Evolutionary conservation across 768 basidiomycete species (phyloP).

Genomic region (Lactarius evosmus): DNA sequence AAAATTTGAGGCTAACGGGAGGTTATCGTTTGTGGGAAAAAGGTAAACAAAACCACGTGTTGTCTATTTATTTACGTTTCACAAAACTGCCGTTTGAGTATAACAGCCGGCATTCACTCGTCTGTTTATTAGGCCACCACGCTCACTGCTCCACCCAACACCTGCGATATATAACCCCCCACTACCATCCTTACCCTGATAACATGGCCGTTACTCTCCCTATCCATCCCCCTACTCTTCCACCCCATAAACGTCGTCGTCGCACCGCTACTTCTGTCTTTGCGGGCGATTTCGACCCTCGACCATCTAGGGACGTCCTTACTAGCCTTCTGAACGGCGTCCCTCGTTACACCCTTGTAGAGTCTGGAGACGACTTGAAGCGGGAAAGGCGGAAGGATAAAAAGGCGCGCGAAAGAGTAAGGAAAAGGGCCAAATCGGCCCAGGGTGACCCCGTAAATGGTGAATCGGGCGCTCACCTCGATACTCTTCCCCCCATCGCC

Average conservation of each 20-base stretch:
- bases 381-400: conserved; percentile 53
- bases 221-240: conserved; percentile 23
- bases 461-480: conserved; percentile 27
- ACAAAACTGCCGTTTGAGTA: conserved; percentile 22
- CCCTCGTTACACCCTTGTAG: conserved; percentile 57
- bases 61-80: conserved; percentile 25
- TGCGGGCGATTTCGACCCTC: conserved; percentile 69
- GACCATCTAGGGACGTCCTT: conserved; percentile 67
- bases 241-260: conserved; percentile 37
- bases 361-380: conserved; percentile 56
- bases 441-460: conserved; percentile 30
- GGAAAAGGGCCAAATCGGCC: conserved; percentile 41
- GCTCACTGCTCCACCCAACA: conserved; percentile 26
- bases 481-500: conserved; percentile 28
- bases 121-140: conserved; percentile 29
- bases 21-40: conserved; percentile 13
- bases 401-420: conserved; percentile 52
- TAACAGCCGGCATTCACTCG: conserved; percentile 27
- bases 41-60: conserved; percentile 26
- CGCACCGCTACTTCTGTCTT: conserved; percentile 75
- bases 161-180: conserved; percentile 13
- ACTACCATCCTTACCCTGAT: neutral
- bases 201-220: conserved; percentile 37
- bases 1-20: neutral
- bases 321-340: conserved; percentile 79